Evolutionary conservation across 129 eudicot genomes (phyloP).

Genomic region (Chrysanthemum makinoi): DNA sequence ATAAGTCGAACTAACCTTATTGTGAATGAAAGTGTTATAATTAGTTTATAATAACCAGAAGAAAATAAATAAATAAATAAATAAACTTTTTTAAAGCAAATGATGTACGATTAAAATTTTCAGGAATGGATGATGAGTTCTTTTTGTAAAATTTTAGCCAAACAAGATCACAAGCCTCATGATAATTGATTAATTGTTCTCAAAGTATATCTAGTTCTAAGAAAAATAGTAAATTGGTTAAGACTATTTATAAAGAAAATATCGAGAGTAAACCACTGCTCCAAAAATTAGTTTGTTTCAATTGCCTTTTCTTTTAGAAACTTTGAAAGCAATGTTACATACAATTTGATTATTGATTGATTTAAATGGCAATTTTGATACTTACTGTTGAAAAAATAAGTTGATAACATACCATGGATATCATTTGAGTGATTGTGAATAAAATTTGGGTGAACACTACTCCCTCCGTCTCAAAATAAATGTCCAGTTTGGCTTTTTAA

Average conservation of each 20-base stretch:
- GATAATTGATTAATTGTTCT: neutral
- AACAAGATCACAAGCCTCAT: neutral
- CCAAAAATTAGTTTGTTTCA: neutral
- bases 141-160: neutral
- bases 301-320: neutral
- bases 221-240: neutral
- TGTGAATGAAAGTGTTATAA: too few species aligned
- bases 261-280: neutral
- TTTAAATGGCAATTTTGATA: neutral
- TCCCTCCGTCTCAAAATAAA: too few species aligned
- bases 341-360: neutral
- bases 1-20: too few species aligned
- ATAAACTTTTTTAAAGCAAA: too few species aligned
- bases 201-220: neutral
- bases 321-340: neutral
- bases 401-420: neutral
- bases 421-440: neutral
- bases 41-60: too few species aligned
- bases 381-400: neutral
- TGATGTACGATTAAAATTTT: too few species aligned
- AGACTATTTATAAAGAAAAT: neutral
- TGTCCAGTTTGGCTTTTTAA: too few species aligned
- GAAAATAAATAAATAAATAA: too few species aligned
- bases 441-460: neutral
- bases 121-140: neutral